phyloP scores from a whole-genome alignment of 1,284 basidiomycete genomes.

The Irpex sp. region DNA sequence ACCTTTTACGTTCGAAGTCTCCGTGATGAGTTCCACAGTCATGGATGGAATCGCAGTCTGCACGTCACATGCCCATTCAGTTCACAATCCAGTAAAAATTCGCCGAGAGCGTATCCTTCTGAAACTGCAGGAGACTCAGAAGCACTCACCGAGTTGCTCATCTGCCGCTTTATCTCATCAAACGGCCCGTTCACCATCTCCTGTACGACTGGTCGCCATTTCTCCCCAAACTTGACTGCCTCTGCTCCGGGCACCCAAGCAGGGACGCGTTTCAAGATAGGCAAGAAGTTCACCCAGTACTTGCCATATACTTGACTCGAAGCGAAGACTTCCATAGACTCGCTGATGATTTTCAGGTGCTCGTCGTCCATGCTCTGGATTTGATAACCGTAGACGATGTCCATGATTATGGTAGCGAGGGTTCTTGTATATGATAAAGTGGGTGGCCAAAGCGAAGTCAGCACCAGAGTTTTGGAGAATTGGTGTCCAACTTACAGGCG shows the following conservation, averaged over 20 bases:
- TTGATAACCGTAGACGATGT: constrained; percentile 27
- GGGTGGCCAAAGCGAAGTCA: not conserved
- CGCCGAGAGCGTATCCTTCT: too few species aligned
- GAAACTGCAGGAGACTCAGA: too few species aligned
- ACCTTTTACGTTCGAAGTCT: not conserved
- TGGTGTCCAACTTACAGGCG: constrained; percentile 4
- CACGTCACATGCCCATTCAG: constrained; percentile 14
- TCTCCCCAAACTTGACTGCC: constrained; percentile 19
- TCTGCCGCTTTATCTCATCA: constrained; percentile 16
- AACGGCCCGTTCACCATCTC: constrained; percentile 21
- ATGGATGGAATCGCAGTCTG: not conserved
- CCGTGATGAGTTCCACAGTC: not conserved
- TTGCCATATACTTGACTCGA: not conserved
- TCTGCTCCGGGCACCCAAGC: constrained; percentile 27
- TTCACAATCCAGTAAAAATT: too few species aligned
- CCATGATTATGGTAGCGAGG: constrained; percentile 24
- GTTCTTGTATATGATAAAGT: not conserved
- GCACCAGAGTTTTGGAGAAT: not conserved
- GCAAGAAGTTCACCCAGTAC: not conserved
- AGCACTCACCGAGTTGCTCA: not conserved
- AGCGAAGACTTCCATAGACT: not conserved
- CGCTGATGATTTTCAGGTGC: not conserved
- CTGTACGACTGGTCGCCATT: constrained; percentile 17
- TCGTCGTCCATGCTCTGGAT: constrained; percentile 12
- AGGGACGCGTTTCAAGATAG: constrained; percentile 20